Percentiles rank a stretch among this genome's conserved stretches.
Evolutionary conservation across 257 asterid genomes (phyloP).

Genomic region (Penstemon eatonii): DNA sequence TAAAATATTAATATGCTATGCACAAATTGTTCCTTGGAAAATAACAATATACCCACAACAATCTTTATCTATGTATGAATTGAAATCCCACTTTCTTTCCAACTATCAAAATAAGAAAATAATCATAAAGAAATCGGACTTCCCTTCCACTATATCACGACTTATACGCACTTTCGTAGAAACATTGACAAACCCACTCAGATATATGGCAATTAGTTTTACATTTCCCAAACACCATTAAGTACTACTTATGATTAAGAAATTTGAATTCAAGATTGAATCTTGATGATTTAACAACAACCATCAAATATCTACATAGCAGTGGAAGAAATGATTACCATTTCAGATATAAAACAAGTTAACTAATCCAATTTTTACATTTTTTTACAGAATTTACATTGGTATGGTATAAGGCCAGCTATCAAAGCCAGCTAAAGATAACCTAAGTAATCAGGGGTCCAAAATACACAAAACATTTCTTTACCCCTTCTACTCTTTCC

Average conservation of each 20-base stretch:
- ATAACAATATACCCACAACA: too few relatives aligned
- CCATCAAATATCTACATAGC: neutral
- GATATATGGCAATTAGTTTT: neutral
- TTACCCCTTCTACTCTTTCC: constrained; percentile 32
- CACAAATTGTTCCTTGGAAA: too few relatives aligned
- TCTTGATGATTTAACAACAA: neutral
- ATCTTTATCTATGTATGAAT: too few relatives aligned
- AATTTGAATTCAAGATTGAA: constrained; percentile 17
- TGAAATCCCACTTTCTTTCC: too few relatives aligned
- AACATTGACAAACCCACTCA: neutral
- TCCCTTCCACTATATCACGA: too few relatives aligned
- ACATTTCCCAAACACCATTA: neutral
- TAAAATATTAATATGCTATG: neutral
- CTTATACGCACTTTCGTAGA: neutral
- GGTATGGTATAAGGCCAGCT: constrained; percentile 28
- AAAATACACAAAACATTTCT: constrained; percentile 28
- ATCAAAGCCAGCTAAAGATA: neutral
- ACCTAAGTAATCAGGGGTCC: constrained; percentile 27
- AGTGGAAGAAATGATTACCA: neutral
- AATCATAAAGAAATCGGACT: too few relatives aligned
- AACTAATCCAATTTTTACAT: constrained; percentile 18
- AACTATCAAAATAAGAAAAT: too few relatives aligned
- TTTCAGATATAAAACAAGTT: constrained; percentile 5
- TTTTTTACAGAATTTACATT: constrained; percentile 41
- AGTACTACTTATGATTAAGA: neutral